A percentile compares a stretch with the other conserved stretches of the same genome.
Evolutionary conservation across 129 eudicot species (phyloP).

Genomic region (Oenanthe sinensis): DNA sequence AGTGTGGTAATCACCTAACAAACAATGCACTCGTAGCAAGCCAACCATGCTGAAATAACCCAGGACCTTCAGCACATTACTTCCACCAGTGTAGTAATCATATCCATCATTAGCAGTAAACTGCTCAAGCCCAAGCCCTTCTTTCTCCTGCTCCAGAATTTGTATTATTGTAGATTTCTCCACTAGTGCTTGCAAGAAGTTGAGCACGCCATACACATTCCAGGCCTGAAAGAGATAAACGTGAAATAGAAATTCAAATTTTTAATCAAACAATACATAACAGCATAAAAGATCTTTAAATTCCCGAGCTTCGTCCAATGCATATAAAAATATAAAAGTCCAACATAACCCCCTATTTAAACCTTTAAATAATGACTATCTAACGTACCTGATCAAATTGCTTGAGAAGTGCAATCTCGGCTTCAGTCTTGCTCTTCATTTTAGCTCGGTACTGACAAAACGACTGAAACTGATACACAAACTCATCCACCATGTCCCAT

Average conservation of each 20-base stretch:
- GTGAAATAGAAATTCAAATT: background rate
- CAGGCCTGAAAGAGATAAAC: conserved; percentile 57
- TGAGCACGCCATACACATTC: conserved; percentile 96
- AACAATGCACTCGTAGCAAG: conserved; percentile 83
- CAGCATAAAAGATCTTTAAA: background rate
- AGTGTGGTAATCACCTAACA: conserved; percentile 94
- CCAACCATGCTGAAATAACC: conserved; percentile 99
- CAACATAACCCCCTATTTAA: background rate
- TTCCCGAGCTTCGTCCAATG: background rate
- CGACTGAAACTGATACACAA: conserved; percentile 88
- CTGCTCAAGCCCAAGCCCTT: conserved; percentile 79
- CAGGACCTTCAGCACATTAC: conserved; percentile 90
- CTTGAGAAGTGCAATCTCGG: conserved; percentile 71
- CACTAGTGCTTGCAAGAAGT: conserved; percentile 87
- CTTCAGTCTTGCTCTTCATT: conserved; percentile 91
- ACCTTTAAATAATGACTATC: background rate
- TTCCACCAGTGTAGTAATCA: conserved; percentile 85
- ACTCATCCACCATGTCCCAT: conserved; percentile 99
- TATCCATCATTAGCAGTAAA: conserved; percentile 91
- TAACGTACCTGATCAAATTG: conserved; percentile 57
- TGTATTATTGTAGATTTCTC: conserved; percentile 78
- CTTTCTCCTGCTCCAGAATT: conserved; percentile 76
- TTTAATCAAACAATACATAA: background rate
- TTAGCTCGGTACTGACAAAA: conserved; percentile 95
- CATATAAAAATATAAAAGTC: background rate